Evolutionary conservation across 306 rosid species (phyloP).

Genomic region (Sicyos baderoa): DNA sequence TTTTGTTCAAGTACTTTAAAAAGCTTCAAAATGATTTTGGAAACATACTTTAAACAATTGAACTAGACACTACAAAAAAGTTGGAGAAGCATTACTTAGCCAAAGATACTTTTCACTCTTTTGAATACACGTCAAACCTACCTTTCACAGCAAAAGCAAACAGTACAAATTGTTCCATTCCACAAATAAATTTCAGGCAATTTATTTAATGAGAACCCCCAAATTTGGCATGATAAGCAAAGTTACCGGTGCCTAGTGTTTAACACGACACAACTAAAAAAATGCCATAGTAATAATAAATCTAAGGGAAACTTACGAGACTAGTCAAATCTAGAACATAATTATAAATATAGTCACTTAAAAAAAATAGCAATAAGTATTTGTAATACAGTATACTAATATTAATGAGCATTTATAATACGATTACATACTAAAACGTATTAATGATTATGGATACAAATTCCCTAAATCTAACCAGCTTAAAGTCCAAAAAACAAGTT

Average conservation of each 20-base stretch:
- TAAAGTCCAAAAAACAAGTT: neutral
- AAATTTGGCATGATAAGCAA: slow-evolving; percentile 1
- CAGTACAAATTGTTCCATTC: neutral
- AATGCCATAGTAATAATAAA: neutral
- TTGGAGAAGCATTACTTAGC: neutral
- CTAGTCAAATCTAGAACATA: too few relatives aligned
- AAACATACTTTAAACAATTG: neutral
- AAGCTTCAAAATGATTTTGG: neutral
- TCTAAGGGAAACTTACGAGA: too few relatives aligned
- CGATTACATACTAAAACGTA: too few relatives aligned
- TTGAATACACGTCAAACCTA: neutral
- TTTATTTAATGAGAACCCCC: neutral
- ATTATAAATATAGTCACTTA: too few relatives aligned
- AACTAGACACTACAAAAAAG: neutral
- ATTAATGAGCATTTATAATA: too few relatives aligned
- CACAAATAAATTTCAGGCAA: slow-evolving; percentile 6
- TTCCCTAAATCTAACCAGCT: neutral
- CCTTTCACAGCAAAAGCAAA: neutral
- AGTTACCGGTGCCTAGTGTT: neutral
- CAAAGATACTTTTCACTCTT: neutral
- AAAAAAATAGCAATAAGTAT: too few relatives aligned
- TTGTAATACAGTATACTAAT: too few relatives aligned
- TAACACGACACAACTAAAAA: neutral
- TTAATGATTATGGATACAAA: too few relatives aligned
- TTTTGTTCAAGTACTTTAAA: neutral